Evolutionary conservation across 2,329 filamentous ascomycete genomes (phyloP), one percentile per base, ranked within the genome.

Genomic region (Clonostachys solani): DNA sequence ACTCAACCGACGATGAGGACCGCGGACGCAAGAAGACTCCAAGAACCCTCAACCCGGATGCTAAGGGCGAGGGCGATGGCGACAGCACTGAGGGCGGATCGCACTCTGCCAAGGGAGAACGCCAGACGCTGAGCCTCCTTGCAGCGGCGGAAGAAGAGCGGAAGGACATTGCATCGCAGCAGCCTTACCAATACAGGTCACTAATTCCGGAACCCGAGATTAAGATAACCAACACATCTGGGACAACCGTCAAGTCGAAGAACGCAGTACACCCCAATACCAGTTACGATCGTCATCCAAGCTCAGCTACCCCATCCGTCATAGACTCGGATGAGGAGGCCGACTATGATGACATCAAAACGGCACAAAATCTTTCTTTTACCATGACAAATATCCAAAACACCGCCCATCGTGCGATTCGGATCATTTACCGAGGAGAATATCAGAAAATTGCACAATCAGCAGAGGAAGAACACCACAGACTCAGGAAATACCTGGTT

Each of bases 401-500:
- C 1, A 86, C 87, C 44, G 80, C 84, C 1, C 86, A 92, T 61
- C 85, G 94, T 36, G 87, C 89, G 10, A 87, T 97, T 23, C 86
- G 91, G 17, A 94, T 95, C 51, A 88, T 97, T 50, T 86, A 96
- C 53, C 86, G 94, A 13, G 94, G 94, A 37, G 89, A 97, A 55
- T 96, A 89, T 61, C 71, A 72, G 44, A 80, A 83, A 55, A 85
- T 95, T 54, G 84, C 87, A 40, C 79, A 86, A 54, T 84, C 92
- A 58, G 88, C 88, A 0, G 84, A 92, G 48, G 86, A 89, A 12
- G 89, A 90, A 45, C 78, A 89, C 44, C 83, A 88, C 44, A 82
- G 88, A 46, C 80, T 92, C 50, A 81, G 94, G 46, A 95, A 94
- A 58, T 99, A 97, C 62, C 73, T 99, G 15, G 91, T 96, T n/a